These are phyloP conservation scores for Colletotrichum endophyticum DNA, from an alignment of 2,329 filamentous ascomycete genomes.

Conservation along the genomic window DNA sequence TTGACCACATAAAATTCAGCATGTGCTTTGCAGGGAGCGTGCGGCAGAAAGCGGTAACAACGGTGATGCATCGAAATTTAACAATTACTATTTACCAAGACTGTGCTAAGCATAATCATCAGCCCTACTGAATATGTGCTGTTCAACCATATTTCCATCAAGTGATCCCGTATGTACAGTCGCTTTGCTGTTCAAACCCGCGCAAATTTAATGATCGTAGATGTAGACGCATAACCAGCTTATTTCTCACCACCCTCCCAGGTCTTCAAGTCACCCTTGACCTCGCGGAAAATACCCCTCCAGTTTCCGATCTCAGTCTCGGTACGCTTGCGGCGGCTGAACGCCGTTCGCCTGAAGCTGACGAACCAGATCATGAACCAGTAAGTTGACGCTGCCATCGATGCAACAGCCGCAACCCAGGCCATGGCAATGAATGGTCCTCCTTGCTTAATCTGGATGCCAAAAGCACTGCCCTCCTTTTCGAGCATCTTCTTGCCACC, in stretches of 20 bases:
- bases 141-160: background rate
- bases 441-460: constrained; percentile 17
- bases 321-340: constrained; percentile 23
- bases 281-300: constrained; percentile 24
- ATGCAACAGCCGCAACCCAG: constrained; percentile 23
- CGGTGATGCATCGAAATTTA: background rate
- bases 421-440: constrained; percentile 20
- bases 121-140: background rate
- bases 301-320: constrained; percentile 25
- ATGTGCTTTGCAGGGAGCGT: background rate
- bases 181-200: background rate
- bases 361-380: constrained; percentile 30
- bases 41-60: background rate
- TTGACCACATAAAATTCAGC: background rate
- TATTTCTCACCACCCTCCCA: constrained; percentile 17
- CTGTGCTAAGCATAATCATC: background rate
- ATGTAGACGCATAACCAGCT: background rate
- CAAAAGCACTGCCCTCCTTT: constrained; percentile 11
- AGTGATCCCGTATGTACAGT: background rate
- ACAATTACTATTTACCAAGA: background rate
- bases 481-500: constrained; percentile 10
- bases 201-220: background rate
- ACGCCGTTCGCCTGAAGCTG: constrained; percentile 23
- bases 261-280: constrained; percentile 21
- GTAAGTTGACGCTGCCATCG: constrained; percentile 3